Percentiles rank a stretch among this genome's conserved stretches.
phyloP scores from a whole-genome alignment of 805 yeast species.

The Candida silvatica region DNA sequence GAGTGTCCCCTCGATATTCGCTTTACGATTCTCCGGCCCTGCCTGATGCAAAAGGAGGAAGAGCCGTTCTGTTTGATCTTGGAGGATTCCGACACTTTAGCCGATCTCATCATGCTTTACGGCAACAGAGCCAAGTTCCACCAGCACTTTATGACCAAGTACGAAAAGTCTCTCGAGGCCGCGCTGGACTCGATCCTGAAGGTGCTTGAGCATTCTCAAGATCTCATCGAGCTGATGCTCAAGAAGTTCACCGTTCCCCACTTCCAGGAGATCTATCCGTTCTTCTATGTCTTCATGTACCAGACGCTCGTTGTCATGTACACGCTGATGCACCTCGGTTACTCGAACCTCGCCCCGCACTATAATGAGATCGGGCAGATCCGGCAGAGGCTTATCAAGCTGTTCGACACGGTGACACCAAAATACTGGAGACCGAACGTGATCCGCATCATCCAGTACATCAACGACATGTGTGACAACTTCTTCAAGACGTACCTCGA shows the following conservation, averaged over 20 bases:
- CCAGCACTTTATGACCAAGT: conserved; percentile 38
- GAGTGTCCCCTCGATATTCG: conserved; percentile 24
- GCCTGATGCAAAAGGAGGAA: conserved; percentile 13
- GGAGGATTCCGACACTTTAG: conserved; percentile 28
- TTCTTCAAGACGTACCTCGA: conserved; percentile 17
- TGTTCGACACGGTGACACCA: conserved; percentile 20
- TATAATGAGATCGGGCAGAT: conserved; percentile 18
- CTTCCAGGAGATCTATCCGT: conserved; percentile 34
- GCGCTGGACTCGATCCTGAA: conserved; percentile 30
- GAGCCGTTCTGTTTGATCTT: conserved; percentile 19
- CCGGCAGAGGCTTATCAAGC: conserved; percentile 21
- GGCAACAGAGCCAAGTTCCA: conserved; percentile 43
- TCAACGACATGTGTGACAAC: conserved; percentile 24
- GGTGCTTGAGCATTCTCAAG: conserved; percentile 28
- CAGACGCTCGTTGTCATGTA: conserved; percentile 44
- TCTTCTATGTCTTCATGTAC: conserved; percentile 38
- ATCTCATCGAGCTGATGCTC: conserved; percentile 26
- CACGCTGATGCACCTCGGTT: conserved; percentile 37
- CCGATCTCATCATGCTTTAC: conserved; percentile 38
- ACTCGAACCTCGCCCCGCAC: conserved; percentile 20
- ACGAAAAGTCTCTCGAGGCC: conserved; percentile 27
- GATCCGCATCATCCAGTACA: conserved; percentile 22
- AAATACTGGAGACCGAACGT: conserved; percentile 23
- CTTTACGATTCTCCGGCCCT: conserved; percentile 22
- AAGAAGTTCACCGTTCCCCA: conserved; percentile 21